A percentile compares a stretch with the other conserved stretches of the same genome.
Conservation (phyloP, 371 early-diverging fungal species). For the Lichtheimia hyalospora region DNA sequence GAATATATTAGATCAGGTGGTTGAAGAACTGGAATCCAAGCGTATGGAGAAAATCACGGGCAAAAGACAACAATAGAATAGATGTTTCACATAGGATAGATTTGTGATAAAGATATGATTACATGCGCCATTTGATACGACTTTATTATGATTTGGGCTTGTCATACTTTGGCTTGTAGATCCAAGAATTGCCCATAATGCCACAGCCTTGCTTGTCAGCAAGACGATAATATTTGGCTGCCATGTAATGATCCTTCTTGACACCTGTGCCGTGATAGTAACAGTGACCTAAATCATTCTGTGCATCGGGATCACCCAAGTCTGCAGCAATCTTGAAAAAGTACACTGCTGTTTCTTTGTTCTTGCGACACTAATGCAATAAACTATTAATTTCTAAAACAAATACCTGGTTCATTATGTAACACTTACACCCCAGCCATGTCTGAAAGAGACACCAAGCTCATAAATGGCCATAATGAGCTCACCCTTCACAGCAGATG, state of each 20-base stretch:
- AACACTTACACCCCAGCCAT: constrained; percentile 85
- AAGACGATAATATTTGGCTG: constrained; percentile 84
- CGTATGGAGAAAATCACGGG: constrained; percentile 34
- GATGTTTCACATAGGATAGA: neutral
- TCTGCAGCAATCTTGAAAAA: constrained; percentile 88
- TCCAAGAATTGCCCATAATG: constrained; percentile 88
- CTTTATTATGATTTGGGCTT: constrained; percentile 11
- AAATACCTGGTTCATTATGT: neutral
- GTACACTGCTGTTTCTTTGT: constrained; percentile 78
- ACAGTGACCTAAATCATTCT: constrained; percentile 77
- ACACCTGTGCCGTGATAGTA: constrained; percentile 81
- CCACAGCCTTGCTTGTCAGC: constrained; percentile 82
- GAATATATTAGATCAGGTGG: constrained; percentile 25
- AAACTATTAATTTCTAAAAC: neutral
- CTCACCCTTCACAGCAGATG: constrained; percentile 36
- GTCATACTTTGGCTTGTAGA: constrained; percentile 51
- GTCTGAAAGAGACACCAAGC: constrained; percentile 76
- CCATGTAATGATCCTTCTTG: constrained; percentile 73
- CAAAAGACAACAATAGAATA: constrained; percentile 23
- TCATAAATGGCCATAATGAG: constrained; percentile 85
- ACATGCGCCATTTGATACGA: neutral
- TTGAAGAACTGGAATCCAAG: constrained; percentile 23
- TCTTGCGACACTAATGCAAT: constrained; percentile 46
- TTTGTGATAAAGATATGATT: neutral
- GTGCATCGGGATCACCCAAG: constrained; percentile 85